Conservation (phyloP, 164 flowering plant genomes). For the Vitis labrusca region DNA sequence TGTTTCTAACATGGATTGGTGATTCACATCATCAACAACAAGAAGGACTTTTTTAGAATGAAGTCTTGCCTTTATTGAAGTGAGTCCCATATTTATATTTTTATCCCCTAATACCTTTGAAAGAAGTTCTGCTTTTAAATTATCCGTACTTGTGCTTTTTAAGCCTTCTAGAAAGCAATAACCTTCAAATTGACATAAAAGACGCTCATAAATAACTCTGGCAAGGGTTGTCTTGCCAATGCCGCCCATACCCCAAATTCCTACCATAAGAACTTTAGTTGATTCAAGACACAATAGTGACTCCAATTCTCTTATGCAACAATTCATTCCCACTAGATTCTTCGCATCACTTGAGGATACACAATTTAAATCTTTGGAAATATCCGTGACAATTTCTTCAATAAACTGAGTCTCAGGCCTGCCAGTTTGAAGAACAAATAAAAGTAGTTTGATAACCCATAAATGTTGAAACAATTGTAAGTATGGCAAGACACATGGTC, state of each 20-base stretch:
- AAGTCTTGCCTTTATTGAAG: not conserved
- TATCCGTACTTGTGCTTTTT: not conserved
- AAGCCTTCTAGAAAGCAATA: conserved; percentile 19
- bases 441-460: no score
- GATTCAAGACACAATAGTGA: no score
- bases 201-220: not conserved
- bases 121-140: conserved; percentile 11
- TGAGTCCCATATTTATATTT: not conserved
- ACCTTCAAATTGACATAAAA: conserved; percentile 6
- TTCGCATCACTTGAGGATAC: no score
- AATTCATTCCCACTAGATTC: no score
- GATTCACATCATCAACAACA: conserved; percentile 33
- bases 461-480: no score
- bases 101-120: not conserved
- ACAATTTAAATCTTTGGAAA: no score
- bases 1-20: conserved; percentile 7
- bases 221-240: conserved; percentile 34
- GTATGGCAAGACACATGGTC: no score
- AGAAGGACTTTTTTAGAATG: conserved; percentile 12
- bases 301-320: no score
- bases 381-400: no score
- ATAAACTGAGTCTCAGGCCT: no score
- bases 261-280: conserved; percentile 2
- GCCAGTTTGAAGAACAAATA: no score
- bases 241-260: conserved; percentile 32